Conservation (phyloP, 495 filamentous ascomycete genomes). For the Aspergillus haitiensis region DNA sequence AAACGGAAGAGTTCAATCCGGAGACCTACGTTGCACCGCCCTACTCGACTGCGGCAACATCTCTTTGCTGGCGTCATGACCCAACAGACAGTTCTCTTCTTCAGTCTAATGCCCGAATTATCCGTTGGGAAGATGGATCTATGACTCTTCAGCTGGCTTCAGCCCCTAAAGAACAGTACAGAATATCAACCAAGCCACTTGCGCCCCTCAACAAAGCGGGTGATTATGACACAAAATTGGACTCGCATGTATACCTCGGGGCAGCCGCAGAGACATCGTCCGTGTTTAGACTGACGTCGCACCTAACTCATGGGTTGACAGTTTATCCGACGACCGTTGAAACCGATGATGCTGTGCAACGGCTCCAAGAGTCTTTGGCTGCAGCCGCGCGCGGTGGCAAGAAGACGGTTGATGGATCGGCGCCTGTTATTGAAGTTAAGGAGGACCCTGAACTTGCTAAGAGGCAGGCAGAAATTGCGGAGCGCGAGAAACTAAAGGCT, state of each 20-base stretch:
- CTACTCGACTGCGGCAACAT: slow-evolving; percentile 64
- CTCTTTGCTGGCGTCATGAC: slow-evolving; percentile 68
- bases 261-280: slow-evolving; percentile 68
- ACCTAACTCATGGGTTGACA: slow-evolving; percentile 74
- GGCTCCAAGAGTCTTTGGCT: slow-evolving; percentile 68
- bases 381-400: slow-evolving; percentile 56
- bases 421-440: slow-evolving; percentile 58
- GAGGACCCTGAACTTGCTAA: slow-evolving; percentile 81
- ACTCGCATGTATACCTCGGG: slow-evolving; percentile 81
- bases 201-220: slow-evolving; percentile 64
- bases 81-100: slow-evolving; percentile 59
- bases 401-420: slow-evolving; percentile 58
- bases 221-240: slow-evolving; percentile 65
- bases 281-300: slow-evolving; percentile 72
- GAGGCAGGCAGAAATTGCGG: slow-evolving; percentile 69
- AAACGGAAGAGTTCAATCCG: slow-evolving; percentile 70
- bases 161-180: slow-evolving; percentile 74
- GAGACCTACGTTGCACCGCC: slow-evolving; percentile 69
- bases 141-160: slow-evolving; percentile 75
- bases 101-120: slow-evolving; percentile 74
- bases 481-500: slow-evolving; percentile 67
- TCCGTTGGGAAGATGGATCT: slow-evolving; percentile 83
- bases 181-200: slow-evolving; percentile 71
- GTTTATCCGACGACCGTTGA: slow-evolving; percentile 67
- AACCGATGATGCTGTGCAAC: slow-evolving; percentile 75